Evolutionary conservation across 208 protist genomes (phyloP).

Genomic region (Vickermania spadyakhi): DNA sequence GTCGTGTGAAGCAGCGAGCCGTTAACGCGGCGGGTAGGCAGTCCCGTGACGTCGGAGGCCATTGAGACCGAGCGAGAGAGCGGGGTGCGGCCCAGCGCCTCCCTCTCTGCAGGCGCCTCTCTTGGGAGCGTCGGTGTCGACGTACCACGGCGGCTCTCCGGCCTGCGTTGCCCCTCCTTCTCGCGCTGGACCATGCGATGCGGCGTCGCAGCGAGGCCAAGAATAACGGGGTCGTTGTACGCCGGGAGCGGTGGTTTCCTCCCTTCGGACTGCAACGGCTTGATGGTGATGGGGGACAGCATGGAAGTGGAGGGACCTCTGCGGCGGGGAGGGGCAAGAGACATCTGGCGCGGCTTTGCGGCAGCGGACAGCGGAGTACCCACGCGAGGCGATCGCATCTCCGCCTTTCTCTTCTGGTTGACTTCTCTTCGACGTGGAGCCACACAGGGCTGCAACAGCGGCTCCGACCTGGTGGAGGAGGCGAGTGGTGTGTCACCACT

Average conservation of each 20-base stretch:
- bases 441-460: no score
- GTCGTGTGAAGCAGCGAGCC: not conserved
- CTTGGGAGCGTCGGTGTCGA: not conserved
- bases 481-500: no score
- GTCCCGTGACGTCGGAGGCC: not conserved
- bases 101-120: not conserved
- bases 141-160: not conserved
- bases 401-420: no score
- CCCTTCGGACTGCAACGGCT: not conserved
- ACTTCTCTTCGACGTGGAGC: no score
- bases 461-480: no score
- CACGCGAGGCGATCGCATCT: not conserved
- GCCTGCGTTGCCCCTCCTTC: not conserved
- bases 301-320: not conserved
- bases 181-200: not conserved
- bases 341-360: not conserved
- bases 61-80: not conserved
- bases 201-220: not conserved
- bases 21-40: not conserved
- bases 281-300: not conserved
- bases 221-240: not conserved
- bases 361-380: not conserved
- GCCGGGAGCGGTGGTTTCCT: not conserved
- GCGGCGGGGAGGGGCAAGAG: not conserved
- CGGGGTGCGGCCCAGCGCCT: not conserved